Conservation (phyloP, 495 filamentous ascomycete genomes). For the Podospora sp. region DNA sequence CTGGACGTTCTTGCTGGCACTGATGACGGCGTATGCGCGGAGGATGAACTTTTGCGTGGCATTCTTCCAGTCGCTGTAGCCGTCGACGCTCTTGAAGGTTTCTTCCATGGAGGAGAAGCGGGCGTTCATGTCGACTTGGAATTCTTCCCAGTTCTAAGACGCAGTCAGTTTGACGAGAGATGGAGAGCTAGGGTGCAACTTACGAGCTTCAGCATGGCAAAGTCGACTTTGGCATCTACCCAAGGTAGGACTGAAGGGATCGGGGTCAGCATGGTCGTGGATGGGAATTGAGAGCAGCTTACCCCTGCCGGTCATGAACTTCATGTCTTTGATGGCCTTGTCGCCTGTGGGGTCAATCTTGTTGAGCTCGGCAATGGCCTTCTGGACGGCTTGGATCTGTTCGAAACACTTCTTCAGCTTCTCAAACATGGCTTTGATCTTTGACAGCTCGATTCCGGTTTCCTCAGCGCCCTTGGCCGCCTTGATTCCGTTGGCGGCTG, state of each 20-base stretch:
- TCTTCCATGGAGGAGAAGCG: not conserved
- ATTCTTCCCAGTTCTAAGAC: conserved; percentile 2
- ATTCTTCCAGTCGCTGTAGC: conserved; percentile 2
- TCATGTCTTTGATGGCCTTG: not conserved
- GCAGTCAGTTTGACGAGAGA: not conserved
- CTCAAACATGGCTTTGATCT: conserved; percentile 5
- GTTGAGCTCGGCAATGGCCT: not conserved
- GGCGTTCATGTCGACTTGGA: conserved; percentile 7
- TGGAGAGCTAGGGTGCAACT: not conserved
- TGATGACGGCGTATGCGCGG: conserved; percentile 4
- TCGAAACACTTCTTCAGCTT: conserved; percentile 3
- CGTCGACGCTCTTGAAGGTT: not conserved
- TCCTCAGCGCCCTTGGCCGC: not conserved
- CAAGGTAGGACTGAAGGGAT: not conserved
- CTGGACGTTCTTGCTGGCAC: not conserved
- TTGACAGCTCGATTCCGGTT: not conserved
- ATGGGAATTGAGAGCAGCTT: not conserved
- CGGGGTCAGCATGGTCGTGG: not conserved
- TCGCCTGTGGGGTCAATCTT: not conserved
- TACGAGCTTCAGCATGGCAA: conserved; percentile 1
- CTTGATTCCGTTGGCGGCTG: conserved; percentile 5
- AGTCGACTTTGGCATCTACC: not conserved
- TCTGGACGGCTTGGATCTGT: conserved; percentile 1
- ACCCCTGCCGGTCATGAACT: not conserved
- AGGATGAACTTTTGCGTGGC: conserved; percentile 2